These are phyloP conservation scores for Cryphonectria nitschkei DNA, from an alignment of 2,329 filamentous ascomycete species.

Conservation along the genomic window DNA sequence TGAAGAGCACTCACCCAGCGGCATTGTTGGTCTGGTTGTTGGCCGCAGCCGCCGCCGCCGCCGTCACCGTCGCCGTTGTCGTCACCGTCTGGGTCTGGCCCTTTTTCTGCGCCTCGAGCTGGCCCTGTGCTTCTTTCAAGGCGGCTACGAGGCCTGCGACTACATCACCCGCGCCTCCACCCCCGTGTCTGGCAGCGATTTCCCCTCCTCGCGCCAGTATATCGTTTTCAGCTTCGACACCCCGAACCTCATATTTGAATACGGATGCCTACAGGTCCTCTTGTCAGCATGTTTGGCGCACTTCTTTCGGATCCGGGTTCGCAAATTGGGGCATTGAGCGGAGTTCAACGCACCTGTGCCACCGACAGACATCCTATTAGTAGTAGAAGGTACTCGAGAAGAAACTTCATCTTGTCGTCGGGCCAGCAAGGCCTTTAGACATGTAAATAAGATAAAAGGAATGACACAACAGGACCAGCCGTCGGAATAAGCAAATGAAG, in stretches of 20 bases:
- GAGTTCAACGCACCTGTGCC: constrained; percentile 19
- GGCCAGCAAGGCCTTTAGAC: constrained; percentile 13
- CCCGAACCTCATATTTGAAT: constrained; percentile 21
- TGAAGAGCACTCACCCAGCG: constrained; percentile 8
- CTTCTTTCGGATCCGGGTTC: background rate
- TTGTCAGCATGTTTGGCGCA: constrained; percentile 12
- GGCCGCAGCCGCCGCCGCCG: background rate
- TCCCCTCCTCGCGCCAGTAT: constrained; percentile 14
- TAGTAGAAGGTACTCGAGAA: constrained; percentile 19
- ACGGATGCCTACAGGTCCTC: constrained; percentile 16
- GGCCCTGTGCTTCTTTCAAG: background rate
- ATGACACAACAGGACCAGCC: constrained; percentile 29
- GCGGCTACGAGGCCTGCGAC: background rate
- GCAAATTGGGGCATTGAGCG: too few species aligned
- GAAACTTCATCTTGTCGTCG: constrained; percentile 25
- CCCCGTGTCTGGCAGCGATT: background rate
- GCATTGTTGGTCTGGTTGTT: constrained; percentile 6
- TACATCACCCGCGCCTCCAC: background rate
- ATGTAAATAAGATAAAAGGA: constrained; percentile 18
- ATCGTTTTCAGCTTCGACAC: background rate
- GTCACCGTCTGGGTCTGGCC: constrained; percentile 21
- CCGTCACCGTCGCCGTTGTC: constrained; percentile 10
- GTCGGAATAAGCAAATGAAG: constrained; percentile 11
- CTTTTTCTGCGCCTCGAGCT: background rate
- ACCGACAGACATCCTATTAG: constrained; percentile 25